These are phyloP conservation scores for Amanita muscaria DNA, from an alignment of 768 basidiomycete species.

Conservation along the genomic window DNA sequence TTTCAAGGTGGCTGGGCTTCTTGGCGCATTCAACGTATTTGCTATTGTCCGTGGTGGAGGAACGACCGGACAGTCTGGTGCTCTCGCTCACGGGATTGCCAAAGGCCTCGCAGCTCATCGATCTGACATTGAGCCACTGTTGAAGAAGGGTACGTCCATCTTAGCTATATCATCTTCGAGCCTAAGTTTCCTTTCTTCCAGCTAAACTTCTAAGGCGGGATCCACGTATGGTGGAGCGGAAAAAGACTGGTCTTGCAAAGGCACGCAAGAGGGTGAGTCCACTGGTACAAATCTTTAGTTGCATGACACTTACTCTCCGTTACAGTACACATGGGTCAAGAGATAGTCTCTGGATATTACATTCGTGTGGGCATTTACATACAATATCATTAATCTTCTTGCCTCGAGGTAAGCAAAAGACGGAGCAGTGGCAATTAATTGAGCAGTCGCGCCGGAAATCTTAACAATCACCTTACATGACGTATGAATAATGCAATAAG, in stretches of 20 bases:
- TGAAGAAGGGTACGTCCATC: conserved; percentile 59
- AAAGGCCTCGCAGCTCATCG: conserved; percentile 68
- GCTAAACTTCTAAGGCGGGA: conserved; percentile 85
- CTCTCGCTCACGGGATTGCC: conserved; percentile 68
- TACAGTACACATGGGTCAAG: conserved; percentile 93
- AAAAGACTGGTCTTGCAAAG: conserved; percentile 91
- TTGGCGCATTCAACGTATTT: conserved; percentile 79
- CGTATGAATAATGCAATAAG: conserved; percentile 3
- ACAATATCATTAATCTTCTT: conserved; percentile 11
- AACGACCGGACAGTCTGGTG: conserved; percentile 87
- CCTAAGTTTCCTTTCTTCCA: conserved; percentile 22
- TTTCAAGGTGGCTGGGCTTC: conserved; percentile 69
- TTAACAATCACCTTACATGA: background rate
- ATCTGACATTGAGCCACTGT: conserved; percentile 51
- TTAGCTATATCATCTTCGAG: background rate
- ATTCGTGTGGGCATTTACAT: conserved; percentile 4
- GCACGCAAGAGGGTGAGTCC: conserved; percentile 81
- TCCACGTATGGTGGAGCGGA: conserved; percentile 96
- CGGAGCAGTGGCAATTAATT: background rate
- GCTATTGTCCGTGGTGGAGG: conserved; percentile 80
- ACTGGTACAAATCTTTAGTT: conserved; percentile 4
- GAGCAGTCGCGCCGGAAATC: background rate
- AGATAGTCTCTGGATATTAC: conserved; percentile 40
- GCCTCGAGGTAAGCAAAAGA: conserved; percentile 7
- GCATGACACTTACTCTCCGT: conserved; percentile 10